Conservation (phyloP, 106 monocot genomes). For the Allium sativum region DNA sequence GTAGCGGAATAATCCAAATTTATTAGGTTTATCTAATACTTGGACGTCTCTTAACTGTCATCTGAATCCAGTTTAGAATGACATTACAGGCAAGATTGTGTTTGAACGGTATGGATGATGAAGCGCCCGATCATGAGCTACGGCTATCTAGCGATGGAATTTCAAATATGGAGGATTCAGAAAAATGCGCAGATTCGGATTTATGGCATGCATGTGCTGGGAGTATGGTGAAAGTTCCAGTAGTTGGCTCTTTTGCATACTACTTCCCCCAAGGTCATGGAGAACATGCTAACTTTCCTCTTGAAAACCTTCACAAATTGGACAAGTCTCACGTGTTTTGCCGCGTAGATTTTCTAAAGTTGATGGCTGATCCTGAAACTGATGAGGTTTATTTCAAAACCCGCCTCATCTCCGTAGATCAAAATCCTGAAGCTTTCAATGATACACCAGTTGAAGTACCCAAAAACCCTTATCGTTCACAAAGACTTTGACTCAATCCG, state of each 20-base stretch:
- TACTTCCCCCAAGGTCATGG: conserved; percentile 55
- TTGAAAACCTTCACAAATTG: conserved; percentile 6
- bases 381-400: conserved; percentile 50
- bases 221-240: conserved; percentile 45
- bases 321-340: conserved; percentile 28
- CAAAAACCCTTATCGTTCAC: conserved; percentile 41
- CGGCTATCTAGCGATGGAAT: too few species aligned
- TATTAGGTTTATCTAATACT: too few species aligned
- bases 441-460: neutral
- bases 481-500: conserved; percentile 53
- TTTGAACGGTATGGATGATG: too few species aligned
- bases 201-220: conserved; percentile 63
- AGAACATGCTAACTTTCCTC: conserved; percentile 24
- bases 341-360: conserved; percentile 24
- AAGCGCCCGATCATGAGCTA: too few species aligned
- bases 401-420: conserved; percentile 11
- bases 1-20: too few species aligned
- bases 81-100: too few species aligned
- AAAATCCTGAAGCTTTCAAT: conserved; percentile 6
- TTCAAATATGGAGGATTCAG: too few species aligned
- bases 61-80: too few species aligned
- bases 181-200: conserved; percentile 37
- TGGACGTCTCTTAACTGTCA: too few species aligned
- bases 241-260: conserved; percentile 30
- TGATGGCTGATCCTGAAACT: conserved; percentile 36